phyloP scores from a whole-genome alignment of 305 asterid genomes.

The Plantago lanceolata region DNA sequence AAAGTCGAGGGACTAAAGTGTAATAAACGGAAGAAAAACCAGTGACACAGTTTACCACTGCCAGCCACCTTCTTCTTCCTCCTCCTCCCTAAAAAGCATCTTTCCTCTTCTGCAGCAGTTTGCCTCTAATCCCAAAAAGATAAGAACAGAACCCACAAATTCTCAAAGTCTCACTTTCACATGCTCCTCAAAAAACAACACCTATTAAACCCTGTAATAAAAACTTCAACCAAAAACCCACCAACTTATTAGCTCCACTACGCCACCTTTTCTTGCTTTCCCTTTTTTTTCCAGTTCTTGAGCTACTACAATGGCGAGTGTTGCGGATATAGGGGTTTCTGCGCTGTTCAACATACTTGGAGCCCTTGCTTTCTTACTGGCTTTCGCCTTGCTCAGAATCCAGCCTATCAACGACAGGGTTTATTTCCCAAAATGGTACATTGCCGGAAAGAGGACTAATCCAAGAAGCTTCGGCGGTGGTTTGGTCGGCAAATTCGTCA shows the following conservation, averaged over 20 bases:
- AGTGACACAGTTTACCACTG: too few species aligned
- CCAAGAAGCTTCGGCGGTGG: conserved; percentile 62
- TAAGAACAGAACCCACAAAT: neutral
- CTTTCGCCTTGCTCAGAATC: conserved; percentile 80
- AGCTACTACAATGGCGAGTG: conserved; percentile 56
- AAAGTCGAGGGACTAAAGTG: too few species aligned
- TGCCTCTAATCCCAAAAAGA: neutral
- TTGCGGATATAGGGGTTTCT: conserved; percentile 81
- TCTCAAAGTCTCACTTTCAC: neutral
- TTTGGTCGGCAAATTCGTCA: conserved; percentile 68
- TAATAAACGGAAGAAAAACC: too few species aligned
- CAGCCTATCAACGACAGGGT: conserved; percentile 91
- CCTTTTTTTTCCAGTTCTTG: conserved; percentile 15
- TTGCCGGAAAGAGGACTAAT: conserved; percentile 61
- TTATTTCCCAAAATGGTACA: conserved; percentile 92
- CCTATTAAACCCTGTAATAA: neutral
- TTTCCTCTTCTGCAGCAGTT: neutral
- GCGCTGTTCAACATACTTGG: conserved; percentile 70
- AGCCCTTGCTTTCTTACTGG: conserved; percentile 72
- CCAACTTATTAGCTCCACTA: neutral
- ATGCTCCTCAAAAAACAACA: neutral
- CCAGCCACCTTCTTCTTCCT: neutral
- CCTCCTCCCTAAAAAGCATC: neutral
- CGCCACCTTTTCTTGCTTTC: neutral
- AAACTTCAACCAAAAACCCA: neutral